Conservation (phyloP, 2,329 filamentous ascomycete genomes). For the Colletotrichum chrysophilum region DNA sequence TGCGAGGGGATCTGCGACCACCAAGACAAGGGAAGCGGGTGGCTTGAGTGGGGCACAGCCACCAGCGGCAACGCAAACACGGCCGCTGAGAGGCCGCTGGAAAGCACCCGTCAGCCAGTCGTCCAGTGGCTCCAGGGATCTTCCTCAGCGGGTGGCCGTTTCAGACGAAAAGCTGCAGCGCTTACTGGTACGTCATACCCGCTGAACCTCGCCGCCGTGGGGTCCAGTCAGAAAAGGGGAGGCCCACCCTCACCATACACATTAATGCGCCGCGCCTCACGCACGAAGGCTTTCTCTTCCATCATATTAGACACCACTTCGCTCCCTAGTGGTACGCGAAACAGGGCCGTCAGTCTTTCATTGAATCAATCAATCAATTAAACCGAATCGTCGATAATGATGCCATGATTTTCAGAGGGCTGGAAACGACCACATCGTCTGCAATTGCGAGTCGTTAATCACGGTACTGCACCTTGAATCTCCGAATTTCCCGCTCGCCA, state of each 20-base stretch:
- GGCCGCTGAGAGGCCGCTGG: background rate
- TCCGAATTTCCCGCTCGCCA: background rate
- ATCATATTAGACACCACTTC: background rate
- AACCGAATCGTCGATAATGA: background rate
- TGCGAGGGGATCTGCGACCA: background rate
- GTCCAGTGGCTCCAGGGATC: background rate
- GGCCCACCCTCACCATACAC: background rate
- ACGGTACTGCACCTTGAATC: background rate
- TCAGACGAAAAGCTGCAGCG: slow-evolving; percentile 17
- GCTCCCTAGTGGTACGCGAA: background rate
- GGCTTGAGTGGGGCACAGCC: slow-evolving; percentile 10
- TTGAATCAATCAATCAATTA: background rate
- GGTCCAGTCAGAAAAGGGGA: background rate
- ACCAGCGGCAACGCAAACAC: background rate
- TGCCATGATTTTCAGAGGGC: background rate
- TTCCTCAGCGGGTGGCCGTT: slow-evolving; percentile 13
- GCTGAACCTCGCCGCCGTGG: background rate
- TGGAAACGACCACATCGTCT: background rate
- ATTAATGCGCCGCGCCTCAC: background rate
- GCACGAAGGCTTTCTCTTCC: background rate
- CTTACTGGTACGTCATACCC: slow-evolving; percentile 16
- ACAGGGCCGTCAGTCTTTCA: background rate
- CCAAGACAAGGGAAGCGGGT: background rate
- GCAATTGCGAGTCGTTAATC: background rate
- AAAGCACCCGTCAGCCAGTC: background rate